Evolutionary conservation across 768 basidiomycete genomes (phyloP).

Genomic region (Phlebiopsis gigantea): DNA sequence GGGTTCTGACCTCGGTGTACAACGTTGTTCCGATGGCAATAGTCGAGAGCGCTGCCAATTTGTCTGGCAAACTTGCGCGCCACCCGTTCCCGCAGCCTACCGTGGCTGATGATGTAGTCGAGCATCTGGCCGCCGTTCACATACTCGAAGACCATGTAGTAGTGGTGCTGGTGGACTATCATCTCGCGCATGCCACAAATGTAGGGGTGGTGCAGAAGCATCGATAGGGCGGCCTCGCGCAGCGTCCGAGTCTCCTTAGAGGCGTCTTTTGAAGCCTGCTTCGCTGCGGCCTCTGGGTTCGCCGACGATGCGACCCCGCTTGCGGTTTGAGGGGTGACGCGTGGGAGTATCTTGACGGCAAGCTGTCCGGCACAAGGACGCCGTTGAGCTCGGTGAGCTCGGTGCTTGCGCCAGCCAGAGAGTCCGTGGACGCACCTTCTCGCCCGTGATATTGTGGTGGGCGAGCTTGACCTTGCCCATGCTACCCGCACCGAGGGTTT

Average conservation of each 20-base stretch:
- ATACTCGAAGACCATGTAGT: slow-evolving; percentile 99
- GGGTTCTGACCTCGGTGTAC: slow-evolving; percentile 76
- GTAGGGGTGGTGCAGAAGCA: slow-evolving; percentile 97
- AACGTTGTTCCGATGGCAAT: slow-evolving; percentile 96
- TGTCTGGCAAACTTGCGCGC: slow-evolving; percentile 97
- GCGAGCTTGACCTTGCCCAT: slow-evolving; percentile 99
- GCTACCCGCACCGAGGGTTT: slow-evolving; percentile 94
- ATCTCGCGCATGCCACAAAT: slow-evolving; percentile 99
- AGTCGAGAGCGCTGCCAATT: slow-evolving; percentile 93
- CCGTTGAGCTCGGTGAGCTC: not conserved
- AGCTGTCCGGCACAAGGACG: slow-evolving; percentile 44
- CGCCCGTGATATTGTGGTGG: slow-evolving; percentile 79
- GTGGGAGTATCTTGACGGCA: slow-evolving; percentile 98
- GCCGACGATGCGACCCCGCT: slow-evolving; percentile 43
- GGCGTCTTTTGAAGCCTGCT: slow-evolving; percentile 83
- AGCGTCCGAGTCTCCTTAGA: slow-evolving; percentile 96
- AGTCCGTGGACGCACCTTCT: slow-evolving; percentile 62
- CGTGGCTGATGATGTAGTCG: slow-evolving; percentile 99
- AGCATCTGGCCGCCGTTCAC: slow-evolving; percentile 99
- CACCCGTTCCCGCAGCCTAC: slow-evolving; percentile 88
- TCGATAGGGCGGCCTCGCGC: slow-evolving; percentile 90
- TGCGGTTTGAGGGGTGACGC: slow-evolving; percentile 52
- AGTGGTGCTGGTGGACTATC: slow-evolving; percentile 96
- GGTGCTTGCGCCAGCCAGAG: not conserved
- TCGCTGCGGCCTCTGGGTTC: slow-evolving; percentile 55